Conservation (phyloP, 2,329 filamentous ascomycete species). For the Diaporthe sp. region DNA sequence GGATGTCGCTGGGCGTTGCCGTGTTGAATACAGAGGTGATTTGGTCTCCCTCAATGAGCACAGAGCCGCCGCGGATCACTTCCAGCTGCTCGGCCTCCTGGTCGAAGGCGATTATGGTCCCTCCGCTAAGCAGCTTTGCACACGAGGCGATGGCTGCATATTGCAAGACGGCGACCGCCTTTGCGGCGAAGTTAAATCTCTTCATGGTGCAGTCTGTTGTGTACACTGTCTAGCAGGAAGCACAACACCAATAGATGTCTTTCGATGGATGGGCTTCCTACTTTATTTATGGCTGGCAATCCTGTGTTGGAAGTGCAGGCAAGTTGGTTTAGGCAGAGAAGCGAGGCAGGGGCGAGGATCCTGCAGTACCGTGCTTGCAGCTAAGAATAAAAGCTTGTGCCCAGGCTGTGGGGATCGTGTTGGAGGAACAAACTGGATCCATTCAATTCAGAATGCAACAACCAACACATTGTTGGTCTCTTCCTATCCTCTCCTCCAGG, state of each 20-base stretch:
- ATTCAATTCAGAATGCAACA: background rate
- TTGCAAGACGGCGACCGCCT: background rate
- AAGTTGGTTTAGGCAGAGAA: background rate
- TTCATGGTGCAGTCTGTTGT: background rate
- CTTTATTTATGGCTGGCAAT: background rate
- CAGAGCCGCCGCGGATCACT: slow-evolving; percentile 56
- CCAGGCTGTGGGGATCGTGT: background rate
- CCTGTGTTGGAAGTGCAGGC: too few relatives aligned
- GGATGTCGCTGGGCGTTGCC: slow-evolving; percentile 46
- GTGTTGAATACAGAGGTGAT: slow-evolving; percentile 53
- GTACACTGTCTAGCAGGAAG: background rate
- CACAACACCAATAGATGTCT: background rate
- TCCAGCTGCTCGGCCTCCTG: slow-evolving; percentile 49
- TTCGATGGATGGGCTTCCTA: background rate
- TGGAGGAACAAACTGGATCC: background rate
- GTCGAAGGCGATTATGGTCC: slow-evolving; percentile 59
- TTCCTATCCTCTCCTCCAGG: too few relatives aligned
- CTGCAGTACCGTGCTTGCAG: background rate
- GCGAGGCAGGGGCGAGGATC: background rate
- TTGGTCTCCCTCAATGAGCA: slow-evolving; percentile 56
- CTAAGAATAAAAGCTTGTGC: background rate
- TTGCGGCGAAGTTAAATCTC: background rate
- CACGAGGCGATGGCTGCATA: background rate
- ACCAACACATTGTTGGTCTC: background rate
- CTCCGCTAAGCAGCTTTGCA: slow-evolving; percentile 44